Base-by-base conservation (phyloP, 2,329 filamentous ascomycete genomes). In the Colletotrichum tropicicola region DNA sequence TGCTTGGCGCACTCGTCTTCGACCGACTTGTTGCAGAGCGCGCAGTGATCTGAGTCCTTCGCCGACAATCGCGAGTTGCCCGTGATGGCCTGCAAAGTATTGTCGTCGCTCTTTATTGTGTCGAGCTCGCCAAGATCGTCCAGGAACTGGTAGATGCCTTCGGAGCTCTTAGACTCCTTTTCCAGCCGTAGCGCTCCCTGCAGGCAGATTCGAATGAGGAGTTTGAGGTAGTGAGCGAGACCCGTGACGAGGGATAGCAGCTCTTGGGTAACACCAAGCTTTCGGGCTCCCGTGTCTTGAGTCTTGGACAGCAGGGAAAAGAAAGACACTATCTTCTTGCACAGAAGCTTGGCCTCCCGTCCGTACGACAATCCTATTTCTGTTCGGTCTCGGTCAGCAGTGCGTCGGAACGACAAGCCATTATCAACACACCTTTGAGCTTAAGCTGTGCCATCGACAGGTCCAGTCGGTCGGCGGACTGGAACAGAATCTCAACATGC, bases 261-360 rank as follows among this genome's bases (percentile, higher is more conserved):
- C 76, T 99, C 96, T 77, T 99, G 96, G 8, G 96, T 99, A 30
- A 99, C 96, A 44, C 96, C 96, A 43, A 98, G 88, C 75, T 98
- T 96, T 62, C 93, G 87, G 37, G 92, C 89, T n/a, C 91, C 92
- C 8, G 90, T 93, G 73, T 98, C 94, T 75, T 98, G 95, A 1
- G 94, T 96, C 77, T 97, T 97, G 6, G 95, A 97, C 8, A 99
- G 85, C 17, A 99, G 83, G 12, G 94, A 94, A 77, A 99, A 99
- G 83, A 99, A 99, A 25, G 95, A 93, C 6, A 99, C 96, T 58
- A 99, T 97, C 79, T 99, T 99, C 80, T 99, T 99, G 84, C 96
- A 99, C n/a, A 99, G 87, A 53, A 99, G 85, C 79, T 99, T 99
- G n/a, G 96, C 92, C 81, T 99, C 96, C 72, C 96, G 90, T 17